phyloP scores from a whole-genome alignment of 2,329 filamentous ascomycete genomes.

The Trichoderma sp. region DNA sequence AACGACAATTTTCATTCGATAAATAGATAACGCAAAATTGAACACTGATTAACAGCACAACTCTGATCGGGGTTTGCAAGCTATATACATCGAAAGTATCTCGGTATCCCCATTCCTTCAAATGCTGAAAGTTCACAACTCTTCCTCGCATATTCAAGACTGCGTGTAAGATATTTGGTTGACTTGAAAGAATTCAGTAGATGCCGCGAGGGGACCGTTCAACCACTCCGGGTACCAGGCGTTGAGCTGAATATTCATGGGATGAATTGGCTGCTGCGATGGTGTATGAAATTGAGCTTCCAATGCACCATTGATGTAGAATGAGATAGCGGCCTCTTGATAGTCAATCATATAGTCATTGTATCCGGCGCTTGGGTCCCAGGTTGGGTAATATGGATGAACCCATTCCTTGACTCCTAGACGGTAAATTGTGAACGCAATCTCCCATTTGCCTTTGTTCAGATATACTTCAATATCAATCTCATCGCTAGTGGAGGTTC shows the following conservation, averaged over 20 bases:
- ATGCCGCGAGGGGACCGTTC: neutral
- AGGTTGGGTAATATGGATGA: neutral
- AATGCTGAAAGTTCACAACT: neutral
- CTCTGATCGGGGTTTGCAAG: neutral
- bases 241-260: constrained; percentile 5
- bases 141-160: neutral
- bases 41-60: neutral
- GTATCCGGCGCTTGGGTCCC: neutral
- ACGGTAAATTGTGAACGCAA: constrained; percentile 1
- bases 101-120: neutral
- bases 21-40: neutral
- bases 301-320: neutral
- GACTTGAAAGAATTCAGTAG: neutral
- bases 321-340: neutral
- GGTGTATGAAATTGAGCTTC: neutral
- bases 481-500: constrained; percentile 2
- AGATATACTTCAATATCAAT: constrained; percentile 6
- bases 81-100: neutral
- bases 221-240: neutral
- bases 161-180: constrained; percentile 1
- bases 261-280: neutral
- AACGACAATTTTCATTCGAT: neutral
- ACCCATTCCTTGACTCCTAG: neutral
- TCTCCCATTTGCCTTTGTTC: constrained; percentile 1
- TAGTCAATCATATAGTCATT: constrained; percentile 7